These are phyloP conservation scores for Aspergillus candidus DNA, from an alignment of 2,329 filamentous ascomycete genomes.

Conservation along the genomic window DNA sequence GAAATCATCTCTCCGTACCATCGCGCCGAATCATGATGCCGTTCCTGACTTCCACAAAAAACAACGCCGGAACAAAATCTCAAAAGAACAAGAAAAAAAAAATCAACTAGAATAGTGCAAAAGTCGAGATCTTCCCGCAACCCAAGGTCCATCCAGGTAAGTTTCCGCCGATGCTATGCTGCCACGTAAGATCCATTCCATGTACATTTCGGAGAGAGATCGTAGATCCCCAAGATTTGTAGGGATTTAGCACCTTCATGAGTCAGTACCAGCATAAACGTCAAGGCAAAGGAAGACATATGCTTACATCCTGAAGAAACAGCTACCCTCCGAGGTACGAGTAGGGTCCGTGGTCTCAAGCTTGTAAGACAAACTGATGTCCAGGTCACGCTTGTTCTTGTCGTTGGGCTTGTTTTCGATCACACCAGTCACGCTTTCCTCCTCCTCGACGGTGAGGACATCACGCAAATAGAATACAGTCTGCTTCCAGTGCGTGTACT, in stretches of 20 bases:
- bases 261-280: conserved; percentile 20
- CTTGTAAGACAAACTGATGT: conserved; percentile 80
- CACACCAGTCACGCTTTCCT: conserved; percentile 68
- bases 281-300: not conserved
- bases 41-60: conserved; percentile 32
- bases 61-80: conserved; percentile 26
- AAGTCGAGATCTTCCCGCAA: conserved; percentile 14
- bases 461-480: conserved; percentile 97
- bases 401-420: conserved; percentile 82
- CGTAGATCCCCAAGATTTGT: conserved; percentile 1
- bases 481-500: conserved; percentile 99
- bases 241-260: conserved; percentile 25
- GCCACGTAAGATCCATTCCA: conserved; percentile 17
- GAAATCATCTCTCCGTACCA: conserved; percentile 33
- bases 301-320: conserved; percentile 66
- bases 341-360: conserved; percentile 69
- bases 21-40: conserved; percentile 36
- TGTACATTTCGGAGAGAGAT: conserved; percentile 14
- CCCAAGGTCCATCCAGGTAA: conserved; percentile 22
- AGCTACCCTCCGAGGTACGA: conserved; percentile 61
- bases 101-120: conserved; percentile 8
- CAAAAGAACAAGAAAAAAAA: conserved; percentile 6
- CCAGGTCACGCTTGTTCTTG: conserved; percentile 90
- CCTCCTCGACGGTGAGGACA: conserved; percentile 82
- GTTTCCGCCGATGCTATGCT: conserved; percentile 27